Base-by-base conservation (phyloP, 495 filamentous ascomycete genomes). In the Glutinoglossum americanum region DNA sequence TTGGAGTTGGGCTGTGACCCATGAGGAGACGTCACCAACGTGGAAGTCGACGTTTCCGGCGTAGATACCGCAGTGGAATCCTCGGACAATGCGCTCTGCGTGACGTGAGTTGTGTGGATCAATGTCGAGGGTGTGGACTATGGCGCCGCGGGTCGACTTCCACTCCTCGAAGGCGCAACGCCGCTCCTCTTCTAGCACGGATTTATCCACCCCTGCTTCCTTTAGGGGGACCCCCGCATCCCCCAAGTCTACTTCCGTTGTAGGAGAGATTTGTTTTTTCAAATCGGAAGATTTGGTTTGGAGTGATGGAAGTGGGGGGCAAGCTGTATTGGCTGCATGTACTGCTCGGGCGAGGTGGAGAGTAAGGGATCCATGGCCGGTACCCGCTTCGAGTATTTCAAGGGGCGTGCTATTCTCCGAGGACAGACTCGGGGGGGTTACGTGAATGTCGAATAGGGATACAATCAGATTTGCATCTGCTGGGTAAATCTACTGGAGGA, bases 301-400 rank as follows among this genome's bases (percentile, higher is more conserved):
- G 17, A 60, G 57, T 1, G 62, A 60, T 13, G 70, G 56, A 13
- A 60, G 51, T 1, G 73, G 55, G 37, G 54, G 54, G 57, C 75
- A 66, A 13, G 41, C 27, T 49, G 28, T 33, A 67, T 89, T 89
- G 9, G 80, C 83, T 17, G 79, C 84, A 65, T 87, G 82, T 25
- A 89, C 77, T 32, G 82, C 83, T n/a, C 82, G 76, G 23, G 82
- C 78, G 15, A 89, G 73, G 60, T 85, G 74, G 8, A 89, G 69
- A 1, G 84, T 89, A 51, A 90, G 67, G 13, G 80, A 80, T 53
- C 84, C 85, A 70, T 87, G 81, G 3, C 85, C 85, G 0, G 85
- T 89, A 7, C 86, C 85, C 39, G 84, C 84, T 67, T 90, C 85
- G 35, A 90, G 78, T 39, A 89, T 83, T 62, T 89, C 83, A 0